phyloP scores from a whole-genome alignment of 192 early-diverging fungal genomes.

The Backusella luteola region DNA sequence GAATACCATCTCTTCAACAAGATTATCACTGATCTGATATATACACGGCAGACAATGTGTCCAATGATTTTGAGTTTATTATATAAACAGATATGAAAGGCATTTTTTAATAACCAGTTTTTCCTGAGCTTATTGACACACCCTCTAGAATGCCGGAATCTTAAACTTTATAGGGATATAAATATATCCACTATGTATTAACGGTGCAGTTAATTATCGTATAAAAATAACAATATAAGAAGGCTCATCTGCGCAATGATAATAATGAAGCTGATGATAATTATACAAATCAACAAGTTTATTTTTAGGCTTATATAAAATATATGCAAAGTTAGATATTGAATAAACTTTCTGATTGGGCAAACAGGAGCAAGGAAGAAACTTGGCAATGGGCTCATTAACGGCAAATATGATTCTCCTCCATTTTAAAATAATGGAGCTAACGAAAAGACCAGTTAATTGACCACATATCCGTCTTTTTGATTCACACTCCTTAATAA shows the following conservation, averaged over 20 bases:
- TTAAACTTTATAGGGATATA: background rate
- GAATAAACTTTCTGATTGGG: background rate
- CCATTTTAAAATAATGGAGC: background rate
- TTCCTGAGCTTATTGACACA: background rate
- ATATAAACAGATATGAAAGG: too few relatives aligned
- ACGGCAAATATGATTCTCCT: conserved; percentile 1
- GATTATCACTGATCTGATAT: too few relatives aligned
- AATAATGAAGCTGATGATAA: too few relatives aligned
- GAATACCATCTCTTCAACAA: too few relatives aligned
- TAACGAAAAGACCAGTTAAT: too few relatives aligned
- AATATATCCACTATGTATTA: background rate
- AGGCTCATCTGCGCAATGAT: too few relatives aligned
- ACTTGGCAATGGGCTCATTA: conserved; percentile 5
- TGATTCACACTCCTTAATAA: background rate
- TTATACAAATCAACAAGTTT: background rate
- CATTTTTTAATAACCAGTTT: background rate
- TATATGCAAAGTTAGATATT: background rate
- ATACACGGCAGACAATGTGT: too few relatives aligned
- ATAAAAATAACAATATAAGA: too few relatives aligned
- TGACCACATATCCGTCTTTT: too few relatives aligned
- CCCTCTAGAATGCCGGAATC: background rate
- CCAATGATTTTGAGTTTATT: too few relatives aligned
- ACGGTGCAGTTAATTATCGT: too few relatives aligned
- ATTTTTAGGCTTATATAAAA: background rate
- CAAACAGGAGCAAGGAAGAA: background rate